phyloP scores from a whole-genome alignment of 169 alveolate species.

The Cyclospora cayetanensis region DNA sequence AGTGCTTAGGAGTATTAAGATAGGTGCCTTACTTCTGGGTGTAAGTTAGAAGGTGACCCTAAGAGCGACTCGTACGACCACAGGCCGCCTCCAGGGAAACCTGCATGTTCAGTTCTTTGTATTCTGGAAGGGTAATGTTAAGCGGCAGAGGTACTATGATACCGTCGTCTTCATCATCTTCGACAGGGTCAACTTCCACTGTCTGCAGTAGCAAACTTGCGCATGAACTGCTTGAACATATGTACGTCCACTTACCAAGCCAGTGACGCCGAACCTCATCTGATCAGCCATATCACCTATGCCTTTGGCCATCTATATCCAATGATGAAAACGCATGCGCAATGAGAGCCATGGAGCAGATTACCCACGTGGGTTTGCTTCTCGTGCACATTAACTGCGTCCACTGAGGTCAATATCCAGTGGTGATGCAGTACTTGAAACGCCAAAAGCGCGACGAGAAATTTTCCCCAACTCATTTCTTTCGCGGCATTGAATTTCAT shows the following conservation, averaged over 20 bases:
- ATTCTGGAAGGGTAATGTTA: not conserved
- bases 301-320: slow-evolving; percentile 35
- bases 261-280: slow-evolving; percentile 49
- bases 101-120: not conserved
- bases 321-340: not conserved
- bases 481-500: not conserved
- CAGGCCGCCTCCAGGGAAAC: slow-evolving; percentile 40
- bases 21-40: slow-evolving; percentile 31
- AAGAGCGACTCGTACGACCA: slow-evolving; percentile 38
- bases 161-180: slow-evolving; percentile 51
- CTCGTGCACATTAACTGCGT: slow-evolving; percentile 10
- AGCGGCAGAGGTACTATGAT: not conserved
- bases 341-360: not conserved
- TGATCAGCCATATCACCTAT: slow-evolving; percentile 52
- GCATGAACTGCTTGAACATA: not conserved
- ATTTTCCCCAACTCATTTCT: not conserved
- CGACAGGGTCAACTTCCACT: slow-evolving; percentile 56
- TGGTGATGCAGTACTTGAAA: not conserved
- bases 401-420: not conserved
- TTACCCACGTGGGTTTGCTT: slow-evolving; percentile 39
- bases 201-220: not conserved
- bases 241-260: slow-evolving; percentile 2
- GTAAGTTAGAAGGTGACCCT: slow-evolving; percentile 13
- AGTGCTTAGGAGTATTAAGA: no score
- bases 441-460: not conserved